Conservation (phyloP, 1,284 basidiomycete genomes). For the Apiotrichum akiyoshidainum region DNA sequence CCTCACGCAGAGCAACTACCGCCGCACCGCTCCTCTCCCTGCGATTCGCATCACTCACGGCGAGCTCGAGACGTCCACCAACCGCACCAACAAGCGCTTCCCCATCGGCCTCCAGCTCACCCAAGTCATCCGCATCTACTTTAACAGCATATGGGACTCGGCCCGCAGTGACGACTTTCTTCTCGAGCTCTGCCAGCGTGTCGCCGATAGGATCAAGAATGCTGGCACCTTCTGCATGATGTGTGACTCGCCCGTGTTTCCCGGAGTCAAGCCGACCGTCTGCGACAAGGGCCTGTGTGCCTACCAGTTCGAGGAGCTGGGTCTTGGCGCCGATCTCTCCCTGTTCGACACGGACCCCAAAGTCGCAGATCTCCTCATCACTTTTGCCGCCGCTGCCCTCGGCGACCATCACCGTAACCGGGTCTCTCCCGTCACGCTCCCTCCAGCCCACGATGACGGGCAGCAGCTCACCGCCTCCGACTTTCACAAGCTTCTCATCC, state of each 20-base stretch:
- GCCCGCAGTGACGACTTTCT: conserved; percentile 8
- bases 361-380: conserved; percentile 15
- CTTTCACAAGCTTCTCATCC: neutral
- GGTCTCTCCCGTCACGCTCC: neutral
- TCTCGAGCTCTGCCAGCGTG: neutral
- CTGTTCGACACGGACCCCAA: conserved; percentile 8
- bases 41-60: conserved; percentile 4
- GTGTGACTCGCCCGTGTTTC: conserved; percentile 9
- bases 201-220: conserved; percentile 9
- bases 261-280: conserved; percentile 14
- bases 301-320: conserved; percentile 10
- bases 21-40: conserved; percentile 3
- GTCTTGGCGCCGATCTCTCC: conserved; percentile 7
- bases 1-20: conserved; percentile 1
- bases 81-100: conserved; percentile 1
- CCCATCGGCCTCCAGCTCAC: conserved; percentile 9
- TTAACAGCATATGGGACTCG: conserved; percentile 1
- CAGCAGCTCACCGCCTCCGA: neutral
- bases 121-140: neutral
- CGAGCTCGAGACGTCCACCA: conserved; percentile 4
- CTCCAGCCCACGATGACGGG: neutral
- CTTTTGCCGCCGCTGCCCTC: conserved; percentile 2
- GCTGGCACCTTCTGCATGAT: conserved; percentile 12
- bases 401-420: neutral
- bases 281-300: conserved; percentile 10